phyloP scores from a whole-genome alignment of 257 asterid genomes.

The Gentiana macrophylla region DNA sequence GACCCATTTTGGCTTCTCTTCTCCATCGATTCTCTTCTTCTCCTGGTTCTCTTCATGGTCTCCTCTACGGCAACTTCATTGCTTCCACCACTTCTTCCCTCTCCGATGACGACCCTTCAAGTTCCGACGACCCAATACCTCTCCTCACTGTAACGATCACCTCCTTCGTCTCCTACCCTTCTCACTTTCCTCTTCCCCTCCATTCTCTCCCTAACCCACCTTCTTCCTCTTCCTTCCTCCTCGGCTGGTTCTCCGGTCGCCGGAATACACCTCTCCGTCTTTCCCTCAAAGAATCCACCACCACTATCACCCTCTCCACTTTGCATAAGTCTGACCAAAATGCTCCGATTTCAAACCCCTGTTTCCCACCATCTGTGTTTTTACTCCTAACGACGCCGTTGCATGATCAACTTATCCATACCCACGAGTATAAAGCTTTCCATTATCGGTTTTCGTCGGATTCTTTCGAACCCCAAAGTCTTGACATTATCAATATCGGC shows the following conservation, averaged over 20 bases:
- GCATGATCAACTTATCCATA: constrained; percentile 69
- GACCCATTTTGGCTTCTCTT: constrained; percentile 65
- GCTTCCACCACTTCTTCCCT: constrained; percentile 39
- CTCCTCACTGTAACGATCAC: constrained; percentile 49
- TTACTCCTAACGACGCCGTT: constrained; percentile 71
- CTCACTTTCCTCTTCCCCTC: constrained; percentile 46
- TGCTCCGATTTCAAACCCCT: constrained; percentile 18
- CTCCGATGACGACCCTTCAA: constrained; percentile 53
- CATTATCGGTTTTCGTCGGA: constrained; percentile 25
- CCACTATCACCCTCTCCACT: constrained; percentile 34
- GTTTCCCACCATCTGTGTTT: constrained; percentile 59
- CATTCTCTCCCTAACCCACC: constrained; percentile 9
- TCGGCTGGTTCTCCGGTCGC: constrained; percentile 51
- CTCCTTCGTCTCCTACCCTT: constrained; percentile 54
- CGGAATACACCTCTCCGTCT: constrained; percentile 37
- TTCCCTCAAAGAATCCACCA: constrained; percentile 35
- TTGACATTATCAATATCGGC: constrained; percentile 63
- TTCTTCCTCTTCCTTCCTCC: constrained; percentile 18
- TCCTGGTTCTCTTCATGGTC: constrained; percentile 66
- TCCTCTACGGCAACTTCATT: constrained; percentile 55
- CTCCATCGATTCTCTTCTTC: constrained; percentile 72
- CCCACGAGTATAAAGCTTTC: constrained; percentile 74
- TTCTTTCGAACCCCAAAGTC: constrained; percentile 51
- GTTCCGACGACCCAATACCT: constrained; percentile 10
- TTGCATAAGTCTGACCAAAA: constrained; percentile 21